phyloP scores from a whole-genome alignment of 441 rosid genomes.

The Corymbia citriodora region DNA sequence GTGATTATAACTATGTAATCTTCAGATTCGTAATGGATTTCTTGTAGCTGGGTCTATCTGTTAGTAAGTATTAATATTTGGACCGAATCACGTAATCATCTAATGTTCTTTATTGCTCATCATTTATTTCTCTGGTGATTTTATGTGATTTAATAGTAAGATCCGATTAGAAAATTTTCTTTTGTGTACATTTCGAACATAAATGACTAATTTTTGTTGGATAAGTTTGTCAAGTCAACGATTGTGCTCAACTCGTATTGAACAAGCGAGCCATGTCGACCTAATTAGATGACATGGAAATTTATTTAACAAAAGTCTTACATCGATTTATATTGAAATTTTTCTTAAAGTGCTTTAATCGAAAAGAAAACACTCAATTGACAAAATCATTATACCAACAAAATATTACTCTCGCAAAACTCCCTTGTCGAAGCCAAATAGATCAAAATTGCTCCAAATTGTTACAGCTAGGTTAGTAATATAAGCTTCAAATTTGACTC shows the following conservation, averaged over 20 bases:
- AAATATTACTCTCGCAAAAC: neutral
- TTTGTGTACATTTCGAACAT: neutral
- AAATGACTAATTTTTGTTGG: neutral
- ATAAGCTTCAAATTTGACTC: too few species aligned
- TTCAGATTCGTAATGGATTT: too few species aligned
- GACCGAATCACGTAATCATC: too few species aligned
- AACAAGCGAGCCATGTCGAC: neutral
- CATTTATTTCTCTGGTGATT: fast-evolving
- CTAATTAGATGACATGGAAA: neutral
- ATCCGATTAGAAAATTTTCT: too few species aligned
- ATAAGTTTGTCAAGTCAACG: neutral
- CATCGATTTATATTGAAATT: neutral
- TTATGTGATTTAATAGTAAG: fast-evolving
- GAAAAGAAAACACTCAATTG: neutral
- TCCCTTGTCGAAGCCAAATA: neutral
- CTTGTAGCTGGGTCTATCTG: too few species aligned
- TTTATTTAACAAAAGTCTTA: too few species aligned
- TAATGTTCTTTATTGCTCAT: too few species aligned
- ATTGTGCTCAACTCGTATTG: neutral
- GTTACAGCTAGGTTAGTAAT: neutral
- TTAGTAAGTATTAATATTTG: too few species aligned
- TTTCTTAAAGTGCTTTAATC: neutral
- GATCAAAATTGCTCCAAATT: neutral
- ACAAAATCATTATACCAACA: neutral
- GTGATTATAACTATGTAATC: neutral